These are phyloP conservation scores for Ramaria sp. DNA, from an alignment of 768 basidiomycete genomes.

Conservation along the genomic window DNA sequence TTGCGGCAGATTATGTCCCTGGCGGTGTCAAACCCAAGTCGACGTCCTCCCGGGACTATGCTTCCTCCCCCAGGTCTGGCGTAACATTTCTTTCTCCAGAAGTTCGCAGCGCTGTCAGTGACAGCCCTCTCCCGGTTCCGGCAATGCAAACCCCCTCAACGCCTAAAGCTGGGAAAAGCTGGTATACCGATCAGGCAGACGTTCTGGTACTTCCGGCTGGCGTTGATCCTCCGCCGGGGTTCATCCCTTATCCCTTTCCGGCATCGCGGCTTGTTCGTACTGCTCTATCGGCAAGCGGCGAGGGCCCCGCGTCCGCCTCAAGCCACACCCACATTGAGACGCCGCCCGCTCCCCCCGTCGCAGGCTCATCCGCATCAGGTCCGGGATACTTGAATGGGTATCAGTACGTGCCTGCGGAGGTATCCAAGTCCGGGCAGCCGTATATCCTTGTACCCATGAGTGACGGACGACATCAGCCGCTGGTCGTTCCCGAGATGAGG, in stretches of 20 bases:
- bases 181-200: neutral
- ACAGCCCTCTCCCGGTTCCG: neutral
- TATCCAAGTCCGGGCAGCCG: neutral
- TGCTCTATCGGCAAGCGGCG: neutral
- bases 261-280: neutral
- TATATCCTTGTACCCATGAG: neutral
- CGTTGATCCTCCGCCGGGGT: conserved; percentile 1
- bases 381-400: neutral
- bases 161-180: neutral
- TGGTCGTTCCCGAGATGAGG: neutral
- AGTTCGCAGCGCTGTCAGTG: neutral
- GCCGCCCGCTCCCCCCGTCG: neutral
- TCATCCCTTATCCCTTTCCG: neutral
- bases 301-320: neutral
- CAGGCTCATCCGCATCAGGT: neutral
- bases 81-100: neutral
- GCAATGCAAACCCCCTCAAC: too few species aligned
- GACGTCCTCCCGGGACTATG: neutral
- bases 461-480: neutral
- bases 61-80: neutral
- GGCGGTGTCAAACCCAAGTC: neutral
- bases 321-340: neutral
- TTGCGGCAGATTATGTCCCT: conserved; percentile 3
- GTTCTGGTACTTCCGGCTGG: neutral
- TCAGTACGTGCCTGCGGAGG: neutral